Percentiles rank a stretch among this genome's conserved stretches.
These are phyloP conservation scores for Kluyveromyces sp. DNA, from an alignment of 1,139 yeast species.

Conservation along the genomic window DNA sequence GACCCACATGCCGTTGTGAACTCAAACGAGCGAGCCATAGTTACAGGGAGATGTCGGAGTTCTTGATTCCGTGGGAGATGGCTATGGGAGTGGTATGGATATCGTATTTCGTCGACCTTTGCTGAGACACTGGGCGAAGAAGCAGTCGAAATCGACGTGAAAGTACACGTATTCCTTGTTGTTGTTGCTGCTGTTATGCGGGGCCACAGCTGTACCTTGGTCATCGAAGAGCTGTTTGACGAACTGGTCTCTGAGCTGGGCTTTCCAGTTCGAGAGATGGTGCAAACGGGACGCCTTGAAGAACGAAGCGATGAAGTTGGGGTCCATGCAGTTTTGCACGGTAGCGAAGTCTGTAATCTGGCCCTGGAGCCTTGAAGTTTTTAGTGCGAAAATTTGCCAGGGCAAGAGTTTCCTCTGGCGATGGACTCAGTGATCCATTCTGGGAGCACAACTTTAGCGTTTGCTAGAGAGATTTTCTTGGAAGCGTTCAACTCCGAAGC, in stretches of 20 bases:
- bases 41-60: conserved; percentile 79
- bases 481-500: conserved; percentile 75
- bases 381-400: conserved; percentile 62
- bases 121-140: conserved; percentile 86
- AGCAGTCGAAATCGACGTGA: conserved; percentile 91
- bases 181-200: background rate
- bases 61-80: conserved; percentile 70
- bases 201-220: background rate
- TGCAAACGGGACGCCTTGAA: conserved; percentile 81
- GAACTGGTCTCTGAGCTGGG: conserved; percentile 59
- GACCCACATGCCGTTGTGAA: conserved; percentile 88
- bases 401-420: conserved; percentile 39
- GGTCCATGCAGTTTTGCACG: conserved; percentile 57
- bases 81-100: conserved; percentile 54
- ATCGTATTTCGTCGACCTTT: conserved; percentile 44
- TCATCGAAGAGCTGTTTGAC: conserved; percentile 18
- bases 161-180: conserved; percentile 23
- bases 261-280: conserved; percentile 82
- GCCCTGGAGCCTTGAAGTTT: conserved; percentile 37
- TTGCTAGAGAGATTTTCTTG: conserved; percentile 55
- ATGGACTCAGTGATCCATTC: conserved; percentile 73
- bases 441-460: conserved; percentile 72
- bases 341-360: conserved; percentile 9
- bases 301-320: conserved; percentile 62
- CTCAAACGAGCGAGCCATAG: conserved; percentile 65